Evolutionary conservation across 768 basidiomycete species (phyloP).

Genomic region (Mycena crocata): DNA sequence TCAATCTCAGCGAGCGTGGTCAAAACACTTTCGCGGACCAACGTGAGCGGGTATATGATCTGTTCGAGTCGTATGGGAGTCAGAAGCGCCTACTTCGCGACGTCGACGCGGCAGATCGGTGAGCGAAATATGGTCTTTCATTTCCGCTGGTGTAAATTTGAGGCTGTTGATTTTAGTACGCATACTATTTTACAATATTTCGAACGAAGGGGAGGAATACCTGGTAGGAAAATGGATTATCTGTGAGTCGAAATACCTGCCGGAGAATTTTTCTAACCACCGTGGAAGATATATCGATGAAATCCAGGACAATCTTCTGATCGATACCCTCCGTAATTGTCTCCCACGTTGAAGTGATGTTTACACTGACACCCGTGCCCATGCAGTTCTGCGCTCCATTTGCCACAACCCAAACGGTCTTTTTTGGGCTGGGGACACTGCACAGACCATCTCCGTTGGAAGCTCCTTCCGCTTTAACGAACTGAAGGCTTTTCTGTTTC

Average conservation of each 20-base stretch:
- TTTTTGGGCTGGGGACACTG: constrained; percentile 86
- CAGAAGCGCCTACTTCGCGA: constrained; percentile 56
- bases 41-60: constrained; percentile 59
- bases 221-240: constrained; percentile 62
- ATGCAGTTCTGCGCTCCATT: constrained; percentile 68
- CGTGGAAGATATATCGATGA: constrained; percentile 76
- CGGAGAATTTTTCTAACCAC: constrained; percentile 4
- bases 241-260: constrained; percentile 52
- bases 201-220: constrained; percentile 41
- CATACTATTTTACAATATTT: constrained; percentile 59
- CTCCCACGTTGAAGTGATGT: background rate
- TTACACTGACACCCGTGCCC: background rate
- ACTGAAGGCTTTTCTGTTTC: constrained; percentile 73
- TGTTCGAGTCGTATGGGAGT: constrained; percentile 65
- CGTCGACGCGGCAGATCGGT: constrained; percentile 73
- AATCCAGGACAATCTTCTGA: constrained; percentile 76
- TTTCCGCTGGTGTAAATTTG: background rate
- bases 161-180: constrained; percentile 62
- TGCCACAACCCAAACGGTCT: constrained; percentile 74
- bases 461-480: constrained; percentile 80
- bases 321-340: constrained; percentile 67
- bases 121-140: constrained; percentile 9
- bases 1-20: constrained; percentile 59
- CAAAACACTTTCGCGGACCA: constrained; percentile 66
- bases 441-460: constrained; percentile 80